These are phyloP conservation scores for Cyclostephanos invisitatus DNA, from an alignment of 108 stramenopile genomes.

Conservation along the genomic window DNA sequence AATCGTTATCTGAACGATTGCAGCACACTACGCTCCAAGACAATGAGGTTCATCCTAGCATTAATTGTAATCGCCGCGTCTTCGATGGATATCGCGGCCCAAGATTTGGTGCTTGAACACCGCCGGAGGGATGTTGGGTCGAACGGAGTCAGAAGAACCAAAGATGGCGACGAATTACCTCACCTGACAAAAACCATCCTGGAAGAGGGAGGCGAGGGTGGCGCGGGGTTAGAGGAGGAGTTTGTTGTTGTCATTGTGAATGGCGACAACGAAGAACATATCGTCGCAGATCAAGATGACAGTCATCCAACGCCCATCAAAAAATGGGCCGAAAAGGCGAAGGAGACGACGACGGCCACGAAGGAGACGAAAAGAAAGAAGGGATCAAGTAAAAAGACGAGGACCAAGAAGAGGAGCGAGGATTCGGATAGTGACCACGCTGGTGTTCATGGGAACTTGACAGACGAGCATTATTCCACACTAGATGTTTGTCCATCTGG, in stretches of 20 bases:
- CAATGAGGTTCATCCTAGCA: not conserved
- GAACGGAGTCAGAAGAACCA: not conserved
- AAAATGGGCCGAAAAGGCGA: not conserved
- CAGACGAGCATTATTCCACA: not conserved
- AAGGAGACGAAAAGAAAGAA: not conserved
- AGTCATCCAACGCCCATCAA: not conserved
- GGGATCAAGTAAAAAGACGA: not conserved
- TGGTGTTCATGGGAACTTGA: not conserved
- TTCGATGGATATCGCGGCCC: not conserved
- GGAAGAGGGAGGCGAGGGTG: not conserved
- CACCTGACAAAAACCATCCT: not conserved
- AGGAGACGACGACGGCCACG: not conserved
- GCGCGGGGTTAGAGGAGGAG: not conserved
- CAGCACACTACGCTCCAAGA: not conserved
- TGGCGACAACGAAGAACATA: not conserved
- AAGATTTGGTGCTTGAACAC: not conserved
- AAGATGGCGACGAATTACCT: not conserved
- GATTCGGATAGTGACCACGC: not conserved
- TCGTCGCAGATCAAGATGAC: not conserved
- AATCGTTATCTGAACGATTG: conserved; percentile 3
- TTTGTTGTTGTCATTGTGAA: not conserved
- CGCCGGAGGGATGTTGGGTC: not conserved
- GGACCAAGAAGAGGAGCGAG: not conserved
- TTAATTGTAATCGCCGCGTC: not conserved
- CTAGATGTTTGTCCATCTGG: not conserved